Evolutionary conservation across 2,329 filamentous ascomycete genomes (phyloP).

Genomic region (Arthrobotrys iridis): DNA sequence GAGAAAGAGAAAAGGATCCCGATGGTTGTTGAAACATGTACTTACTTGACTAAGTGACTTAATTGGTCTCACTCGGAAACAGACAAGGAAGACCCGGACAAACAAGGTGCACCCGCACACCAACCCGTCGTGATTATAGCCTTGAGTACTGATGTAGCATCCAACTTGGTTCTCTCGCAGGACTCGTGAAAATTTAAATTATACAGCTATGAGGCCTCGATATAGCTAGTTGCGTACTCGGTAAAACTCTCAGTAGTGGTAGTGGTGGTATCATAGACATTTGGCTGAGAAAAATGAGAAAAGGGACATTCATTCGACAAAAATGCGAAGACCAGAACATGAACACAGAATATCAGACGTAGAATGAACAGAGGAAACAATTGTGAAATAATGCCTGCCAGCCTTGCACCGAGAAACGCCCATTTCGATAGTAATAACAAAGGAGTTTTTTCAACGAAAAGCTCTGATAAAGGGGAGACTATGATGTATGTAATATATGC

Average conservation of each 20-base stretch:
- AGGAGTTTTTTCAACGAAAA: background rate
- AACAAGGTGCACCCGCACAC: no score
- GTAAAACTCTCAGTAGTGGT: no score
- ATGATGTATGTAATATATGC: no score
- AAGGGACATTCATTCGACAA: background rate
- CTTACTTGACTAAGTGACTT: no score
- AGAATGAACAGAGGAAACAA: background rate
- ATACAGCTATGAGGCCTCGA: no score
- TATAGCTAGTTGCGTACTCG: no score
- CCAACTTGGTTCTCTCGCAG: no score
- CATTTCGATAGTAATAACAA: slow-evolving; percentile 11
- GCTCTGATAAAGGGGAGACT: background rate
- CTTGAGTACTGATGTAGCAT: no score
- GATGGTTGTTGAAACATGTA: background rate
- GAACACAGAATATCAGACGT: background rate
- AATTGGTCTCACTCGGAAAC: slow-evolving; percentile 44
- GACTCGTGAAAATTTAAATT: no score
- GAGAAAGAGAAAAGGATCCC: slow-evolving; percentile 3
- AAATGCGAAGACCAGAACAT: background rate
- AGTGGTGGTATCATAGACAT: slow-evolving; percentile 42
- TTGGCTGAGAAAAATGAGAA: background rate
- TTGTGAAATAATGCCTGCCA: slow-evolving; percentile 19
- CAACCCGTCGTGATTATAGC: no score
- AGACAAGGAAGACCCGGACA: slow-evolving; percentile 3
- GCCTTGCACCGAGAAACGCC: slow-evolving; percentile 42